Base-by-base conservation (phyloP, 805 yeast genomes). In the Lachancea kluyveri region DNA sequence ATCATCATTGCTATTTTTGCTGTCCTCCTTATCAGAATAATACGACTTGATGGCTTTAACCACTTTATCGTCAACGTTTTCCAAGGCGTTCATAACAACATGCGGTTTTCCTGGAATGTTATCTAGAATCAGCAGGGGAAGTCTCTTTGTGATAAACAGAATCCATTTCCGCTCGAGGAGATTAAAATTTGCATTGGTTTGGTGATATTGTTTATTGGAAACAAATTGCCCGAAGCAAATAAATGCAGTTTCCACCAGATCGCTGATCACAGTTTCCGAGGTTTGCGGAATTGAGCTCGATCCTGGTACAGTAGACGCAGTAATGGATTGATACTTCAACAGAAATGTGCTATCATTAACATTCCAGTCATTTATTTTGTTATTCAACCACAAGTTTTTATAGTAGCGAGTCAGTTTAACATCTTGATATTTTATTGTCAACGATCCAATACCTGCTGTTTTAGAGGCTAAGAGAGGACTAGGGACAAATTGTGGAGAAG, bases 41-140 rank as follows among this genome's bases (percentile, higher is more conserved):
- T 46, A 62, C n/a, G 49, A 50, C 37, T 37, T 53, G 10, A 55
- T 47, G 1, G 54, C 59, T 31, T 57, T 57, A 6, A 49, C 37
- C 5, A 55, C 54, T 34, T 56, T 50, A 19, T 52, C 45, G 31
- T 55, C 57, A 11, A 52, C 41, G 10, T 44, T 43, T 21, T 50
- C 54, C 16, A 56, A 31, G 4, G 58, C 50, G 14, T 38, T 46
- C 1, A 43, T 38, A 5, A 52, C 43, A 18, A 47, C 37, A 11
- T 51, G 52, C 18, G 55, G 52, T 26, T 41, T 48, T 9, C 42
- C 41, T 4, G 54, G 39, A 3, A 47, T 34, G 29, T 47, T 45
- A 9, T 57, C 54, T 26, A 52, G 43, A 11, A 74, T 55, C 2
- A 72, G 39, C 4, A 68, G 43, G 3, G 80, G 79, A 4, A 74